Evolutionary conservation across 345 rosid genomes (phyloP), one percentile per base, ranked within the genome.

Genomic region (Hibiscus tridactylites): DNA sequence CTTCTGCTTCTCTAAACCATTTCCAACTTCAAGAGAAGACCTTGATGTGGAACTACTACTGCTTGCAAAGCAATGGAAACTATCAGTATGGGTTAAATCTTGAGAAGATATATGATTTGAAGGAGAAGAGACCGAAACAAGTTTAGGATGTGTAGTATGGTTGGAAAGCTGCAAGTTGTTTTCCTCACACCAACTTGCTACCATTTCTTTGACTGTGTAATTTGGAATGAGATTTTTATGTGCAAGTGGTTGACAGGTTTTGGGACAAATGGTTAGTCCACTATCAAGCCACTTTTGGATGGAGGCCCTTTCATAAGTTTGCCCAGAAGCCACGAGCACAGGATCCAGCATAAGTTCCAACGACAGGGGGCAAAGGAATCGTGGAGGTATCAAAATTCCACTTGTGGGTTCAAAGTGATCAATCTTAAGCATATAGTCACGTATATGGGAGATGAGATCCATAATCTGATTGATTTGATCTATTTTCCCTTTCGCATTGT

Each of bases 341-440:
- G 98, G 98, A 84, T 94, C 93, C 78, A 79, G 59, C 97, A 94
- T 94, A 77, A 94, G 96, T 71, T 90, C 93, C 71, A 89, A 81
- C n/a, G 98, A 94, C 73, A 94, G 77, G 44, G 98, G 93, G 74
- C 98, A 91, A 37, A 89, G 88, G 81, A 90, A 91, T 75, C 85
- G 87, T 6, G 96, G 78, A 37, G 98, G 98, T 67, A 87, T 79
- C 42, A 80, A 79, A 73, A 88, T 65, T 21, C 96, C 92, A 71
- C 77, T 83, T 74, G 81, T 80, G 52, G 85, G 81, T 78, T 90
- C 91, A 72, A 84, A 76, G 75, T 49, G 73, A 81, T 85, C 89
- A 58, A 79, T 77, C 71, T 77, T 81, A 60, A 91, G 89, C 90
- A 91, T 80, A 75, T 75, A 88, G 67, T 83, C 88, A 49, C 97